Evolutionary conservation across 345 rosid genomes (phyloP).

Genomic region (Corchorus olitorius): DNA sequence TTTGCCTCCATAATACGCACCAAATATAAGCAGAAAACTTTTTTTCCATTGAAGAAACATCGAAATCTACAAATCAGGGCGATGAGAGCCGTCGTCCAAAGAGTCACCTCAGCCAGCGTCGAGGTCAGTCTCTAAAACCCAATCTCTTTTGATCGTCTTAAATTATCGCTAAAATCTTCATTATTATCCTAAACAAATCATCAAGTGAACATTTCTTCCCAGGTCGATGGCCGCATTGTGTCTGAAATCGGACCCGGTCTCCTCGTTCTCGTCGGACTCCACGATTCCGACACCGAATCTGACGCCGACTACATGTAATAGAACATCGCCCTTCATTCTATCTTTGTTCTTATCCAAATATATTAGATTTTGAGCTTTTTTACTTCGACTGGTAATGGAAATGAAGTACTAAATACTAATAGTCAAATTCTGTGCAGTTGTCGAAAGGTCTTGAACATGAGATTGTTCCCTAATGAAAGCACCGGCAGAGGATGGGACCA

Average conservation of each 20-base stretch:
- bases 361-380: not conserved
- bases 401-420: not conserved
- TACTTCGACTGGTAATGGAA: not conserved
- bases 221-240: constrained; percentile 76
- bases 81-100: constrained; percentile 87
- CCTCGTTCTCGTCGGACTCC: constrained; percentile 76
- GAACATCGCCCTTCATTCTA: not conserved
- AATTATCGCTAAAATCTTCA: not conserved
- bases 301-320: constrained; percentile 80
- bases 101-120: constrained; percentile 81
- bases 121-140: constrained; percentile 19
- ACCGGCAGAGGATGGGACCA: constrained; percentile 90
- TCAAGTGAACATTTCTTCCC: not conserved
- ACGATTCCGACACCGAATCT: constrained; percentile 72
- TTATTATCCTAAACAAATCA: too few species aligned
- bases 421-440: constrained; percentile 46
- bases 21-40: not conserved
- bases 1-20: not conserved
- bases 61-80: constrained; percentile 44
- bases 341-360: not conserved
- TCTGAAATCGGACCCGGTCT: constrained; percentile 93
- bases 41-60: constrained; percentile 2
- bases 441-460: constrained; percentile 86
- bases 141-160: too few species aligned
- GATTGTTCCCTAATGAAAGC: constrained; percentile 75